These are phyloP conservation scores for Brettanomyces anomalus DNA, from an alignment of 805 yeast genomes.

Conservation along the genomic window DNA sequence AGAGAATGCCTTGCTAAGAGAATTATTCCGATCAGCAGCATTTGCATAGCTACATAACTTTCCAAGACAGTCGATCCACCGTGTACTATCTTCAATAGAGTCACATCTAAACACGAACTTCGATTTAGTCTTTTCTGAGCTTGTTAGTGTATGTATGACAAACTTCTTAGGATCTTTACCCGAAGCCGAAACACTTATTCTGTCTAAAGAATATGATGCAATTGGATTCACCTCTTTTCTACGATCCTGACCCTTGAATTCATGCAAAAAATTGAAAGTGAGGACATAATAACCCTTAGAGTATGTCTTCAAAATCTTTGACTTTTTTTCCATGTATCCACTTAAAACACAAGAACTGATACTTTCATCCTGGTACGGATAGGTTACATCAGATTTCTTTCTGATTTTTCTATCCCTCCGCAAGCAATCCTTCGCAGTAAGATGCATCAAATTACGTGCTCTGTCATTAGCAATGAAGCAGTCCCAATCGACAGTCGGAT, in stretches of 20 bases:
- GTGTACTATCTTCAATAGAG: constrained; percentile 32
- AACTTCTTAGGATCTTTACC: constrained; percentile 30
- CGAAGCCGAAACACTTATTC: constrained; percentile 23
- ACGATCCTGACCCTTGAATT: constrained; percentile 49
- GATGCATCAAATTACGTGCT: constrained; percentile 32
- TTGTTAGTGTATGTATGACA: constrained; percentile 26
- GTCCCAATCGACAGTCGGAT: constrained; percentile 64
- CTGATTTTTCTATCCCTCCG: constrained; percentile 29
- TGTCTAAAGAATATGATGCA: constrained; percentile 31
- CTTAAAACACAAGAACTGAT: constrained; percentile 47
- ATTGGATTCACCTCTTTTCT: constrained; percentile 42
- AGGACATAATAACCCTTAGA: constrained; percentile 56
- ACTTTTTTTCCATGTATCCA: constrained; percentile 52
- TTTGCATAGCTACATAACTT: constrained; percentile 40
- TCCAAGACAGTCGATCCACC: constrained; percentile 48
- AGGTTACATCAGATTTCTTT: constrained; percentile 41
- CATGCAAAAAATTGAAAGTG: constrained; percentile 60
- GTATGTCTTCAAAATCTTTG: constrained; percentile 53
- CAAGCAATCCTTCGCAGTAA: constrained; percentile 23
- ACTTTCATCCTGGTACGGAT: constrained; percentile 44
- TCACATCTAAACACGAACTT: constrained; percentile 35
- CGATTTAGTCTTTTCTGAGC: constrained; percentile 16
- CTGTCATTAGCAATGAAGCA: constrained; percentile 42
- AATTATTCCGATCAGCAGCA: constrained; percentile 41
- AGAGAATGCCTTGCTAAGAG: constrained; percentile 24